Evolutionary conservation across 495 filamentous ascomycete genomes (phyloP), one percentile per base, ranked within the genome.

Genomic region (Cairneyella variabilis): DNA sequence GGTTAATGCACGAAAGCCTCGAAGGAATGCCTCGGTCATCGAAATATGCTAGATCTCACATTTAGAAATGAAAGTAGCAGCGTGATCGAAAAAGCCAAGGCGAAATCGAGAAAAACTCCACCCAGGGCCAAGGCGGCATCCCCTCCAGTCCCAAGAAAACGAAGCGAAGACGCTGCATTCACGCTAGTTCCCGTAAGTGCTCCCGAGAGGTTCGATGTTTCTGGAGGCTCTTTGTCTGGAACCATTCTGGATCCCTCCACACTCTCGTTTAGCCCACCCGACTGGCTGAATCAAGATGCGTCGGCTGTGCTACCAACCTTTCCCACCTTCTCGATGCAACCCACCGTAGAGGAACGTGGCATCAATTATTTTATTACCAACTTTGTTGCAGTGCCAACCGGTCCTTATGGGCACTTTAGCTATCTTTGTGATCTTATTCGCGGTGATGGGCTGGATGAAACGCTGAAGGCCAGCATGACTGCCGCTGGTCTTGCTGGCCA

Each of bases 51-150:
- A 27, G 82, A 83, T 41, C 68, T 88, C 45, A 78, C 86, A 72
- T 89, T 89, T 64, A 78, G 84, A 38, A 79, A 88, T 60, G 82
- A 89, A 64, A 88, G 83, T 61, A 76, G 75, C 48, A 75, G 80
- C 53, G 82, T 88, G 40, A 77, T 80, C 54, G 75, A 76, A 53
- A 89, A 85, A 65, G 83, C 78, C 39, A 51, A 56, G 28, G 57
- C 57, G 21, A 76, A 74, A 45, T 75, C 75, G 14, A 72, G 39
- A 16, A 41, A 20, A 34, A 34, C 11, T 10, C 44, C 20, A 39
- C 23, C 51, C 14, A 54, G 12, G 3, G 2, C 41, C 9, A 30
- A 44, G 10, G 22, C 20, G 1, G 20, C 9, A 14, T 23, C 39
- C 20, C 16, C 40, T 5, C n/a, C 54, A 4, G 7, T 16, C 2